phyloP scores from a whole-genome alignment of 2,329 filamentous ascomycete genomes.

The Metarhizium robertsii region DNA sequence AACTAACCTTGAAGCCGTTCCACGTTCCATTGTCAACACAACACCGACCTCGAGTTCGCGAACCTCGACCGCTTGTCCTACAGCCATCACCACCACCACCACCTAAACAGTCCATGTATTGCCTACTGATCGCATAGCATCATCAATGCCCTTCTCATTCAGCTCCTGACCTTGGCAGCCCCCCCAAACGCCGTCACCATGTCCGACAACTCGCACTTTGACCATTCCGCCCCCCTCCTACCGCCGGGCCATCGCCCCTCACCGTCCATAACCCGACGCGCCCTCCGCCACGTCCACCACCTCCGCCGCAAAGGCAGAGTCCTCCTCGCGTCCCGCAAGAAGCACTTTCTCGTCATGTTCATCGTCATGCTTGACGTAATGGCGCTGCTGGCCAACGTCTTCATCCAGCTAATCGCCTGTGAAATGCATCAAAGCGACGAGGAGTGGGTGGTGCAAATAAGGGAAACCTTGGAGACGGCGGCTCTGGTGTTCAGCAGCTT shows the following conservation, averaged over 20 bases:
- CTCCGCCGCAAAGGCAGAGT: slow-evolving; percentile 5
- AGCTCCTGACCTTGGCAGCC: background rate
- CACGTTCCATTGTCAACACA: background rate
- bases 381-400: slow-evolving; percentile 36
- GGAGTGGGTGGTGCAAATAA: slow-evolving; percentile 30
- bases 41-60: no score
- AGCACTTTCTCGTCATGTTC: slow-evolving; percentile 35
- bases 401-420: slow-evolving; percentile 39
- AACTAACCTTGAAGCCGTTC: background rate
- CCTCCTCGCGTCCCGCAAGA: slow-evolving; percentile 26
- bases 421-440: slow-evolving; percentile 30
- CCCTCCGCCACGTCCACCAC: slow-evolving; percentile 1
- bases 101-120: background rate
- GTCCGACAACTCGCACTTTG: background rate
- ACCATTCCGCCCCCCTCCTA: slow-evolving; percentile 1
- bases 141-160: background rate
- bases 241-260: background rate
- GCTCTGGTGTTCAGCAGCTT: slow-evolving; percentile 53
- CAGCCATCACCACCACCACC: no score
- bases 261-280: background rate
- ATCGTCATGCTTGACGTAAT: slow-evolving; percentile 36
- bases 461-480: slow-evolving; percentile 35
- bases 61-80: background rate
- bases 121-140: background rate
- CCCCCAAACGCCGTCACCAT: background rate